Conservation (phyloP, 2,329 filamentous ascomycete genomes). For the Fusarium illudens region DNA sequence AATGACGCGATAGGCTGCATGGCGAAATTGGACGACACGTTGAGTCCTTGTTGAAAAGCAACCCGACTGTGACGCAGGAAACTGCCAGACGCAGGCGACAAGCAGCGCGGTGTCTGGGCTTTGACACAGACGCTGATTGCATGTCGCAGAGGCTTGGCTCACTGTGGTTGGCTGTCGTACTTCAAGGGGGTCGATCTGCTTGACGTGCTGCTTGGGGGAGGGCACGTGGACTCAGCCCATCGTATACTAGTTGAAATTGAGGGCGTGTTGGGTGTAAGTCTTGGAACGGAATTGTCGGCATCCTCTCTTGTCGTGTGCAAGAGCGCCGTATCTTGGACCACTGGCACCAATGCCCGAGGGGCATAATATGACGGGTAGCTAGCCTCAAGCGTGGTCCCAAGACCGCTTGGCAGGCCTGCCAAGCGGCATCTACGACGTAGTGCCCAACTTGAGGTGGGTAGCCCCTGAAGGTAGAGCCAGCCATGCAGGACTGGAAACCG, state of each 20-base stretch:
- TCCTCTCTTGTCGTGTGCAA: constrained; percentile 27
- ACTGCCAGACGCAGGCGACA: constrained; percentile 15
- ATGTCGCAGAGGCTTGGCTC: constrained; percentile 28
- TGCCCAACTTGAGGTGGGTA: constrained; percentile 7
- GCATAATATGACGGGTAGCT: constrained; percentile 28
- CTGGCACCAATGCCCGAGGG: constrained; percentile 32
- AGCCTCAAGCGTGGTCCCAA: constrained; percentile 1
- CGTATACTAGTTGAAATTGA: constrained; percentile 40
- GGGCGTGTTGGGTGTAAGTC: constrained; percentile 39
- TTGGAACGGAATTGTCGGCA: constrained; percentile 45
- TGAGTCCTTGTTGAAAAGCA: constrained; percentile 32
- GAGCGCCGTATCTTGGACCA: constrained; percentile 27
- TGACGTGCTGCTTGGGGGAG: constrained; percentile 24
- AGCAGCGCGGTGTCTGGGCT: constrained; percentile 21
- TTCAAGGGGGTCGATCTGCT: constrained; percentile 34
- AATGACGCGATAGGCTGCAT: constrained; percentile 42
- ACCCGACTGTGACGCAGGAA: constrained; percentile 26
- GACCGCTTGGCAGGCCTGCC: constrained; percentile 25
- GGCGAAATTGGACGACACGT: constrained; percentile 38
- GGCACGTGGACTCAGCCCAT: constrained; percentile 38
- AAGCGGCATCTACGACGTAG: constrained; percentile 29
- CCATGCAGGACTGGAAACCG: neutral
- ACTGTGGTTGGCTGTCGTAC: constrained; percentile 29
- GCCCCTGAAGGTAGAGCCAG: constrained; percentile 6
- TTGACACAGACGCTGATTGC: constrained; percentile 25